Evolutionary conservation across 2,329 filamentous ascomycete genomes (phyloP).

Genomic region (Ambrosiella beaveri): DNA sequence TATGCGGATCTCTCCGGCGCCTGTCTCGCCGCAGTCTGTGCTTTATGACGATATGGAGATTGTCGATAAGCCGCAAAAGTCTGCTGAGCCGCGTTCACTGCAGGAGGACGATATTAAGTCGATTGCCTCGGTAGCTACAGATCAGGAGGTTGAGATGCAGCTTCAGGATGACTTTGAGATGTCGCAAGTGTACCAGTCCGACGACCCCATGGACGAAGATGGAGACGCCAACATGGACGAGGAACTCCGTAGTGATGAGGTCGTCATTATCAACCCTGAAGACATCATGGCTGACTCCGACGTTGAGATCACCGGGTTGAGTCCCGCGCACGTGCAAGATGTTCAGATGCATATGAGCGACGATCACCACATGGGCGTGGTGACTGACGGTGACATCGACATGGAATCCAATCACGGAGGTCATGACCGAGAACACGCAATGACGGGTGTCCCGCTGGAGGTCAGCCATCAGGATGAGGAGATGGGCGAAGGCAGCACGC

Average conservation of each 20-base stretch:
- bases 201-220: conserved; percentile 5
- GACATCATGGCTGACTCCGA: conserved; percentile 11
- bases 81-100: neutral
- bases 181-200: neutral
- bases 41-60: conserved; percentile 2
- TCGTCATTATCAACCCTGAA: neutral
- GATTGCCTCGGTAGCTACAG: conserved; percentile 6
- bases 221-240: neutral
- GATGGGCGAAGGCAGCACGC: neutral
- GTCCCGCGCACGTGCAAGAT: neutral
- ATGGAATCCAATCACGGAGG: conserved; percentile 6
- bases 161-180: conserved; percentile 12
- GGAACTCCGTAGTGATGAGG: neutral
- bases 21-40: neutral
- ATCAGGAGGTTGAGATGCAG: conserved; percentile 12
- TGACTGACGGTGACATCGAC: conserved; percentile 3
- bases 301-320: neutral
- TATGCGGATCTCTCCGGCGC: conserved; percentile 2
- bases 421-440: neutral
- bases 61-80: neutral
- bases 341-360: conserved; percentile 5
- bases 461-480: neutral
- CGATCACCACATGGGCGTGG: neutral
- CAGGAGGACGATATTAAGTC: conserved; percentile 9
- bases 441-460: neutral